These are phyloP conservation scores for Nannizziopsis barbatae DNA, from an alignment of 2,329 filamentous ascomycete genomes.

Conservation along the genomic window DNA sequence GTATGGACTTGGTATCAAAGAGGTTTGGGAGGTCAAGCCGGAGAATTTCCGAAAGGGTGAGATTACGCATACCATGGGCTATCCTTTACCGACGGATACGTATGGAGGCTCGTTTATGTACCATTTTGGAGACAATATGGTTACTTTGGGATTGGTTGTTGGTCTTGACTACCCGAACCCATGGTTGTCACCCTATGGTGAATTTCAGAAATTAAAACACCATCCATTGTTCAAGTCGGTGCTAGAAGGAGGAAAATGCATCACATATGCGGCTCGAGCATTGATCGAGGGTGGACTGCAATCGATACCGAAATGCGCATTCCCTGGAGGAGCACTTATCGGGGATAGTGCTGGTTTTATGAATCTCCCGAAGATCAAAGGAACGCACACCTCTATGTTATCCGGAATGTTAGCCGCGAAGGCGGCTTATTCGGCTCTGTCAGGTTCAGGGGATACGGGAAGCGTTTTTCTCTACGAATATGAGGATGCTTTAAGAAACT, in stretches of 20 bases:
- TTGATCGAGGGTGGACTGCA: constrained; percentile 94
- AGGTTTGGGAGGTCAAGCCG: constrained; percentile 92
- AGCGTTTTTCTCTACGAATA: constrained; percentile 91
- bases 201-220: constrained; percentile 98
- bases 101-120: constrained; percentile 99
- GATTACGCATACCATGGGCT: constrained; percentile 83
- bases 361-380: constrained; percentile 97
- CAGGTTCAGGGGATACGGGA: constrained; percentile 42
- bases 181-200: constrained; percentile 86
- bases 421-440: constrained; percentile 69
- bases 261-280: constrained; percentile 87
- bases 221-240: constrained; percentile 80
- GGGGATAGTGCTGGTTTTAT: constrained; percentile 94
- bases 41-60: constrained; percentile 83
- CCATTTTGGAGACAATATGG: constrained; percentile 95
- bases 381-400: constrained; percentile 95
- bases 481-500: constrained; percentile 75
- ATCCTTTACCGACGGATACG: constrained; percentile 74
- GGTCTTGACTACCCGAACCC: constrained; percentile 94
- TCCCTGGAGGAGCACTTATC: constrained; percentile 89
- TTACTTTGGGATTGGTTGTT: constrained; percentile 81
- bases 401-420: constrained; percentile 94
- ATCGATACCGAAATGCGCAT: constrained; percentile 92
- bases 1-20: constrained; percentile 87
- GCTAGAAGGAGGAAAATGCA: constrained; percentile 93